Percentiles rank a stretch among this genome's conserved stretches.
These are phyloP conservation scores for Brasilioporus rufonigricans DNA, from an alignment of 768 basidiomycete species.

Conservation along the genomic window DNA sequence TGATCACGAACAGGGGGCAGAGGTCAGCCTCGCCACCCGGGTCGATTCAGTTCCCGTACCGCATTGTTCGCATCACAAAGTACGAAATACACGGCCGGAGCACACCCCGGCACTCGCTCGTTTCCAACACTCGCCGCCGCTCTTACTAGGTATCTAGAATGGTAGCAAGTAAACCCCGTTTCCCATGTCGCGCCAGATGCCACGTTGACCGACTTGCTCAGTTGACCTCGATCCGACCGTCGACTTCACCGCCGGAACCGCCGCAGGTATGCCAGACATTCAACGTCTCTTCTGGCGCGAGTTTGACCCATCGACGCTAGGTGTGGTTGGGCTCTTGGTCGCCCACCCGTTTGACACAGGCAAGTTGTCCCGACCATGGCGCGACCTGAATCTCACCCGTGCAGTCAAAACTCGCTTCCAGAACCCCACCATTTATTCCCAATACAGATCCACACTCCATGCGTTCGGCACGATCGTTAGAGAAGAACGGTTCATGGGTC, in stretches of 20 bases:
- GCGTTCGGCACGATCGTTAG: slow-evolving; percentile 65
- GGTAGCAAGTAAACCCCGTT: slow-evolving; percentile 19
- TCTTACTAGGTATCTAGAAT: background rate
- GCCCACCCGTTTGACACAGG: slow-evolving; percentile 81
- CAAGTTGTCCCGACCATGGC: slow-evolving; percentile 16
- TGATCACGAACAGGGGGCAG: too few species aligned
- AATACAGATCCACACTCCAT: slow-evolving; percentile 62
- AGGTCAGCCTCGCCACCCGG: too few species aligned
- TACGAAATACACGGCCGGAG: too few species aligned
- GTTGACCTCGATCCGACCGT: slow-evolving; percentile 55
- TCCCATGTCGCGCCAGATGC: background rate
- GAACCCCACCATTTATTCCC: slow-evolving; percentile 52
- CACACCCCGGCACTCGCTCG: too few species aligned
- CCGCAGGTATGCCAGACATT: slow-evolving; percentile 41
- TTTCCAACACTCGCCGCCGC: too few species aligned
- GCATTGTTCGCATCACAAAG: too few species aligned
- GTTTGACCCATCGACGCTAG: slow-evolving; percentile 24
- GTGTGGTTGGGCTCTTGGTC: slow-evolving; percentile 62
- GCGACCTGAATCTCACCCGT: background rate
- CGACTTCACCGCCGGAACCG: slow-evolving; percentile 79
- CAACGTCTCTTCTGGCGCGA: too few species aligned
- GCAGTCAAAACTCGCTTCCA: slow-evolving; percentile 83
- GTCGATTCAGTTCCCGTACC: too few species aligned
- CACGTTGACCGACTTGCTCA: slow-evolving; percentile 6
- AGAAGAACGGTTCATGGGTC: slow-evolving; percentile 65